phyloP scores from a whole-genome alignment of 2,329 filamentous ascomycete genomes.

The Microdochium paspali region DNA sequence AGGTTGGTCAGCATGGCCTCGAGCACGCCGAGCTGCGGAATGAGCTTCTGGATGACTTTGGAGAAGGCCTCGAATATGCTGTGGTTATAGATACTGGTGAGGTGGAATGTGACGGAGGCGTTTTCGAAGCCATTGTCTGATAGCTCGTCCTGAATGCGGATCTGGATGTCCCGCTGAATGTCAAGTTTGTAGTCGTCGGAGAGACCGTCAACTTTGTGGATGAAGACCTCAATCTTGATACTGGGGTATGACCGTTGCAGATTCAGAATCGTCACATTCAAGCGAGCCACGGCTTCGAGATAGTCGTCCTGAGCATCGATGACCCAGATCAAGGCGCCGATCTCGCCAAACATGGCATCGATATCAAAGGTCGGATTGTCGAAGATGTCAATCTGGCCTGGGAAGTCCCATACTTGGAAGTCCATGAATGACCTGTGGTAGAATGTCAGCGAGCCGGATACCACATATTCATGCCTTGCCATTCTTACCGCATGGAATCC shows the following conservation, averaged over 20 bases:
- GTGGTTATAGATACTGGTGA: constrained; percentile 97
- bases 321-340: constrained; percentile 94
- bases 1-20: constrained; percentile 92
- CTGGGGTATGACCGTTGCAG: constrained; percentile 82
- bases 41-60: constrained; percentile 96
- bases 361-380: constrained; percentile 84
- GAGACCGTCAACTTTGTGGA: constrained; percentile 97
- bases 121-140: constrained; percentile 91
- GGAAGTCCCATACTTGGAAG: constrained; percentile 97
- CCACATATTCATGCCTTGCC: neutral
- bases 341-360: constrained; percentile 87
- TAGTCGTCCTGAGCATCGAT: constrained; percentile 99
- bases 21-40: constrained; percentile 84
- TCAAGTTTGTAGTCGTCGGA: constrained; percentile 95
- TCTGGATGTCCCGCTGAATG: constrained; percentile 92
- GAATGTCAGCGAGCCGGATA: constrained; percentile 24
- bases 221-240: constrained; percentile 97
- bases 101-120: constrained; percentile 86
- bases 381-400: constrained; percentile 83
- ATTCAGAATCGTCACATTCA: constrained; percentile 83
- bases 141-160: constrained; percentile 91
- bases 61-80: constrained; percentile 97
- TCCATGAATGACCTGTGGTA: constrained; percentile 98
- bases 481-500: constrained; percentile 79
- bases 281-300: constrained; percentile 75